Evolutionary conservation across 1,284 basidiomycete genomes (phyloP), one percentile per base, ranked within the genome.

Genomic region (Omphalotus olearius): DNA sequence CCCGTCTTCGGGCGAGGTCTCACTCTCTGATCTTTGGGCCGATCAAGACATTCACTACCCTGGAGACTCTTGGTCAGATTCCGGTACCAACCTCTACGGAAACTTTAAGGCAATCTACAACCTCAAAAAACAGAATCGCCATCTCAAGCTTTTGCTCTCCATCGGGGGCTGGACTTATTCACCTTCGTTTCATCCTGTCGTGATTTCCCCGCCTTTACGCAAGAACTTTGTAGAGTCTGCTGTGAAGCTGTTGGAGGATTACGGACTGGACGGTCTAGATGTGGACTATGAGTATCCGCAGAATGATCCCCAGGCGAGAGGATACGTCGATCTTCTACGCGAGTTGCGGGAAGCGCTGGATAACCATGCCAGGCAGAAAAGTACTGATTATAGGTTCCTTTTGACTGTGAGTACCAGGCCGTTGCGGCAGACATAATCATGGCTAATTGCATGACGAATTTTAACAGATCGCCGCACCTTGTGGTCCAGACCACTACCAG

Each of bases 151-250:
- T 6, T 73, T 95, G 17, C 75, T 96, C 25, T 91, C 88, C 42
- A 94, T 96, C 52, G 93, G 93, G 14, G 93, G 93, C 4, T 95
- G 91, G 92, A 89, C 89, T 0, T 94, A 92, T 64, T 93, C 90
- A 1, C 83, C 89, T 2, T 74, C 75, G 4, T 83, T 91, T 68
- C 88, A 91, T 60, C 85, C 88, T 3, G 75, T 91, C 38, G 84
- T 95, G 45, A 72, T 85, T 45, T 75, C 79, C 47, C 75, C 83
- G 0, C 61, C 71, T 1, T 72, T 81, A 55, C 78, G 94, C 25
- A 72, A 78, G 14, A 82, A 76, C 47, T 99, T 98, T 59, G 93
- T 95, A 16, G 70, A 79, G 39, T 85, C 84, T 16, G 77, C 91
- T 0, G 78, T 98, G 42, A 75, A 79, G 55, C 67, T 98, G 5